phyloP scores from a whole-genome alignment of 805 yeast genomes.

The Groenewaldozyma tartarivorans region DNA sequence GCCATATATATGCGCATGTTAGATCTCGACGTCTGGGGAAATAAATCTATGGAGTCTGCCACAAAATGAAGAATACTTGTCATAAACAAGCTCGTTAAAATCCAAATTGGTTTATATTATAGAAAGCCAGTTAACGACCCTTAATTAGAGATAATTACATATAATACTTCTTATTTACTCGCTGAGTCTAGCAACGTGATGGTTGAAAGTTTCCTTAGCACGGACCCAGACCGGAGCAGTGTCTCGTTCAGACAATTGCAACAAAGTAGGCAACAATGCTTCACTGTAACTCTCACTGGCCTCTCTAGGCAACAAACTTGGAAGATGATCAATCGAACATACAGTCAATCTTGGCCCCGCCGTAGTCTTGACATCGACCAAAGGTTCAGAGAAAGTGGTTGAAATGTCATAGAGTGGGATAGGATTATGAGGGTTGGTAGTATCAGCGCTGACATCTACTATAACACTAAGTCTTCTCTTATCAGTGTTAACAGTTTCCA shows the following conservation, averaged over 20 bases:
- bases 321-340: constrained; percentile 92
- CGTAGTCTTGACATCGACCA: constrained; percentile 71
- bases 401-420: constrained; percentile 87
- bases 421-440: constrained; percentile 97
- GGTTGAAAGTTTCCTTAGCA: constrained; percentile 75
- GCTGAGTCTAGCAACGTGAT: constrained; percentile 66
- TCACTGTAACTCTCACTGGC: constrained; percentile 84
- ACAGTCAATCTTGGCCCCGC: constrained; percentile 84
- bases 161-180: too few species aligned
- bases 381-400: constrained; percentile 85
- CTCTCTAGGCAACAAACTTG: constrained; percentile 93
- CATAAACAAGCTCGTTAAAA: too few species aligned
- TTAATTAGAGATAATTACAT: too few species aligned
- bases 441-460: constrained; percentile 97
- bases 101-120: too few species aligned
- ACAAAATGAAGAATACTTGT: too few species aligned
- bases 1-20: too few species aligned
- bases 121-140: too few species aligned
- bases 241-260: constrained; percentile 72
- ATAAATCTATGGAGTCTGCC: too few species aligned
- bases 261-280: constrained; percentile 82
- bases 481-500: constrained; percentile 51
- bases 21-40: too few species aligned
- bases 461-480: constrained; percentile 79
- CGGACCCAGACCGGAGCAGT: constrained; percentile 85